Evolutionary conservation across 495 filamentous ascomycete species (phyloP), one percentile per base, ranked within the genome.

Genomic region (Xylaria grammica): DNA sequence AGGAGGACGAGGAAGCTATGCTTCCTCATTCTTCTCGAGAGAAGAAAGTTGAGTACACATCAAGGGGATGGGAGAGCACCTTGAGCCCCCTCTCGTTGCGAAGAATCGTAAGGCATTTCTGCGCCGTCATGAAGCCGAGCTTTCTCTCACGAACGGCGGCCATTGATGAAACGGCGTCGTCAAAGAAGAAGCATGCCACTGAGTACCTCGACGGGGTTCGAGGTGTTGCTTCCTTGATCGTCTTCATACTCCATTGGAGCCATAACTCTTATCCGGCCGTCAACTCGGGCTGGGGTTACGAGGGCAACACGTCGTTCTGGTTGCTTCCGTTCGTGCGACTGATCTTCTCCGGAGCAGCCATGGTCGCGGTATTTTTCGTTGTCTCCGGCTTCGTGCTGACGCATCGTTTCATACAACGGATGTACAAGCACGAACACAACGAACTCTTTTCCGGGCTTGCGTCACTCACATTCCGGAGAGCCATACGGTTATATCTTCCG

Each of bases 341-440:
- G 59, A 67, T 89, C 13, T 84, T 85, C 69, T 85, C 83, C 3
- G 87, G 85, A n/a, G 82, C 84, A 60, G 84, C 87, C 60, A 88
- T 88, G 86, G 87, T 90, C 19, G 80, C 84, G 58, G 82, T 89
- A 20, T 90, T 90, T 77, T 89, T 89, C 70, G 86, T 89, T 50
- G 84, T 90, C 57, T 88, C 86, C 6, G 87, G 88, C 45, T 87
- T 86, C 56, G 86, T 88, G 4, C 76, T 89, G 2, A 85, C 86
- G 10, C 84, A 86, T 62, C 87, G 88, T 57, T 86, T 87, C 6
- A 63, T 74, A 50, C 65, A 76, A 29, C 70, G 71, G 4, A 62
- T 68, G 67, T 57, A 73, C 44, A 48, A 75, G 60, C 54, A 65
- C 61, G 77, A 82, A 26, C 72, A 73, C 64, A 32, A 66, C 1